Base-by-base conservation (phyloP, 345 rosid species). In the Rhodomyrtus tomentosa region DNA sequence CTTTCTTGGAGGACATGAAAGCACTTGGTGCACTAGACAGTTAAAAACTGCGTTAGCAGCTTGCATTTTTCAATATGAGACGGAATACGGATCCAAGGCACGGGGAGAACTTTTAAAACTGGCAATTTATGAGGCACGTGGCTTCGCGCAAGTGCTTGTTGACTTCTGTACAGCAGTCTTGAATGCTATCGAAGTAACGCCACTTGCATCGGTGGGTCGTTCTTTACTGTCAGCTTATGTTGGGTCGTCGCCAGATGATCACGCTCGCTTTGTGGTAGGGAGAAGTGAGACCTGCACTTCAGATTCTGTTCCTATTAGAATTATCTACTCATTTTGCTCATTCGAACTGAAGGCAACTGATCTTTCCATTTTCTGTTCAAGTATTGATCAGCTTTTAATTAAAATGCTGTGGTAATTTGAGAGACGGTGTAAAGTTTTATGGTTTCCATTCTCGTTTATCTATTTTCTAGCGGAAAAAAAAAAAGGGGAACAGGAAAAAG, bases 1-100 rank as follows among this genome's bases (percentile, higher is more conserved):
- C 99, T 81, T 97, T 95, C 90, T 86, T 97, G 84, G 99, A 95
- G 84, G 99, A 97, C 91, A 97, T 97, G 99, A 95, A 97, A 90
- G 99, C 99, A 42, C 98, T 97, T 10, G 99, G 99, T 52, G 99
- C 99, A 0, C 98, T 97, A 83, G 99, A 97, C 86, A 84, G 94
- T 82, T 97, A 90, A 92, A 81, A 49, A 36, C 36, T 9, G 24
- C 45, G 13, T 18, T 68, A 20, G 45, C 45, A 1, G 45, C 79
- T 38, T 15, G n/a, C 4, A 52, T 56, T 56, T 49, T 38, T 21
- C 27, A 25, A 29, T 50, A 27, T 5, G 68, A 48, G 5, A 2
- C n/a, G 36, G 21, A 27, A 25, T 81, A 52, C 32, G 81, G 32
- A 55, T 40, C 45, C 49, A 82, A 82, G 45, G 20, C 74, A 32